phyloP scores from a whole-genome alignment of 441 rosid species.

The Bruguiera hainesii region DNA sequence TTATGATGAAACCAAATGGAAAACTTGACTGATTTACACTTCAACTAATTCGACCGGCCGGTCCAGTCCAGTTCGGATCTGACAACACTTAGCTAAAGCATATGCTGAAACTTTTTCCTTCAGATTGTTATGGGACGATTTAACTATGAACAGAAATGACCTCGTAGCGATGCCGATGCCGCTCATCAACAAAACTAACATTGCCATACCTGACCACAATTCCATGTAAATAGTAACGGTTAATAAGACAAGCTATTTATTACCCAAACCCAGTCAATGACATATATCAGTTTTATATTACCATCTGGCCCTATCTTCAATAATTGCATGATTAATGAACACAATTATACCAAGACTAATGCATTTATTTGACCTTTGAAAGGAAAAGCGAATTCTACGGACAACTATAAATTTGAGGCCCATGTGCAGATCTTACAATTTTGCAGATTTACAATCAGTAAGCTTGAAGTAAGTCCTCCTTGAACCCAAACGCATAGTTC shows the following conservation, averaged over 20 bases:
- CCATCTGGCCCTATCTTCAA: background rate
- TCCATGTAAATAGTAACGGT: conserved; percentile 6
- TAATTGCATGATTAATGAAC: background rate
- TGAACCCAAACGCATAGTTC: conserved; percentile 86
- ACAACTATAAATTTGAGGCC: background rate
- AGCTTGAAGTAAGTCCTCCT: conserved; percentile 71
- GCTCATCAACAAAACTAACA: conserved; percentile 65
- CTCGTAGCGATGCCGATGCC: conserved; percentile 94
- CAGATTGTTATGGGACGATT: background rate
- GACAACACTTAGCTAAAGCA: background rate
- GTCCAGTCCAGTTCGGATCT: no score
- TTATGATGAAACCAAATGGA: no score
- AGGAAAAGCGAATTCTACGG: background rate
- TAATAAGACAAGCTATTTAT: conserved; percentile 2
- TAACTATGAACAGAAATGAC: conserved; percentile 28
- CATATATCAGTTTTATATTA: background rate
- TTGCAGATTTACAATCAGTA: conserved; percentile 69
- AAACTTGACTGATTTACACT: no score
- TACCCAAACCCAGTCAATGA: background rate
- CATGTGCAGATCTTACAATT: conserved; percentile 16
- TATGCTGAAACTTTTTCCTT: background rate
- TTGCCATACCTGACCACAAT: conserved; percentile 56
- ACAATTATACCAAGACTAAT: background rate
- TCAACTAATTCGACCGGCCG: no score
- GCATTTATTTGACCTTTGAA: background rate